phyloP scores from a whole-genome alignment of 2,329 filamentous ascomycete genomes.

The Coniochaeta sp. region DNA sequence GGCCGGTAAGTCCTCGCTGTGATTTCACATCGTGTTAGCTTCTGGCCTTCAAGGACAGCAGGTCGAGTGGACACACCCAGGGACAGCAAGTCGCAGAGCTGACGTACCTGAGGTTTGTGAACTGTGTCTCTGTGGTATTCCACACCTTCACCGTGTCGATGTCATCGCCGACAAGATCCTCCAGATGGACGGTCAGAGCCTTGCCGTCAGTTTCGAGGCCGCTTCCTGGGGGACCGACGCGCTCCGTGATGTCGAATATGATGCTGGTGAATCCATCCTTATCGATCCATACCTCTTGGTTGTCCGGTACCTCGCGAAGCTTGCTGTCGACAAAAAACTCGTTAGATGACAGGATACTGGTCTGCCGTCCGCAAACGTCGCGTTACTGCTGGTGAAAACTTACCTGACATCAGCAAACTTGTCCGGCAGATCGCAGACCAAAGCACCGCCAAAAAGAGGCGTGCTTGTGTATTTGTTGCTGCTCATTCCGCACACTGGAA shows the following conservation, averaged over 20 bases:
- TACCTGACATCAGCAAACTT: conserved; percentile 70
- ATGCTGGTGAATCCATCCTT: conserved; percentile 75
- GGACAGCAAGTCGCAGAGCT: neutral
- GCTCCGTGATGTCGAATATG: conserved; percentile 86
- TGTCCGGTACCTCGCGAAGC: conserved; percentile 70
- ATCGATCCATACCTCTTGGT: conserved; percentile 91
- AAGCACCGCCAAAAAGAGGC: conserved; percentile 65
- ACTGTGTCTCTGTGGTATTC: conserved; percentile 54
- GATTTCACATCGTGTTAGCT: neutral
- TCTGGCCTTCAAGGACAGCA: conserved; percentile 2
- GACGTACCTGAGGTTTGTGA: conserved; percentile 46
- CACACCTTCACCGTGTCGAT: conserved; percentile 58
- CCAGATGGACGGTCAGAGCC: conserved; percentile 61
- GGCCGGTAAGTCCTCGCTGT: conserved; percentile 46
- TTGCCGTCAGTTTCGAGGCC: conserved; percentile 58
- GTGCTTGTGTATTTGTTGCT: conserved; percentile 41
- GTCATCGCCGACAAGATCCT: conserved; percentile 61
- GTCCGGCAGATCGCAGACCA: conserved; percentile 59
- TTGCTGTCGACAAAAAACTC: conserved; percentile 36
- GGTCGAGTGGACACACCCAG: neutral
- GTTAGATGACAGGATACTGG: neutral
- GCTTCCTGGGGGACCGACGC: conserved; percentile 51
- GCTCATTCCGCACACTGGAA: conserved; percentile 44
- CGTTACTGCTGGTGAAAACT: conserved; percentile 9
- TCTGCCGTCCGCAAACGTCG: neutral